Base-by-base conservation (phyloP, 345 rosid genomes). In the Mangifera indica region DNA sequence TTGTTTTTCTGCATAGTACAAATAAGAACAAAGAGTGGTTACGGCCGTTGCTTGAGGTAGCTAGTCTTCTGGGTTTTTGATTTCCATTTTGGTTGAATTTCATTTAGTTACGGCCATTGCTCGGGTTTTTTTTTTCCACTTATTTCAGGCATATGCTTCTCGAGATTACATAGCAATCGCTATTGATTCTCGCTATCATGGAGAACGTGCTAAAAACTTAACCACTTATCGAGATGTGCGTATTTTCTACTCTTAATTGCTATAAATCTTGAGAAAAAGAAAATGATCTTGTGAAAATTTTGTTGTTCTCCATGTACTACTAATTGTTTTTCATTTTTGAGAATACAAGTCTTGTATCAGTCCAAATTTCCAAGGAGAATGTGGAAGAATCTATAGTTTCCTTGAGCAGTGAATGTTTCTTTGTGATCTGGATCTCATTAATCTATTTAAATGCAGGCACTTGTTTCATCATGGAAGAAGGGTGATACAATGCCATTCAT, bases 401-500 rank as follows among this genome's bases (percentile, higher is more conserved):
- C 48, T 67, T 29, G 4, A 52, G 45, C 67, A 44, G 34, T 21
- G 11, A 63, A 44, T 14, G 37, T 22, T 22, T 45, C 49, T 61
- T 56, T 56, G 37, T 66, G 13, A 10, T 63, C 24, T 55, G 54
- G 68, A 82, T 37, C 20, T 53, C 26, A 46, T 59, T 26, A 45
- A 65, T 26, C 24, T 55, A 64, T 79, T 77, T 51, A 22, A 78
- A 11, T 82, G 81, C 85, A 95, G 99, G 98, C 93, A 73, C 89
- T 95, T 69, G 79, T 92, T 14, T 88, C 97, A 66, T 83, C 98
- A 26, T 95, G 99, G 98, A 88, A 65, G 75, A 84, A 78, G 12
- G 96, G 98, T 57, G 85, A 87, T 64, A 89, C 90, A 32, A 89
- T 94, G 98, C 98, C 98, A 45, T 94, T 94, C 78, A 81, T 94